A percentile compares a stretch with the other conserved stretches of the same genome.
These are phyloP conservation scores for Ceratocystis colombiana DNA, from an alignment of 2,329 filamentous ascomycete species.

Conservation along the genomic window DNA sequence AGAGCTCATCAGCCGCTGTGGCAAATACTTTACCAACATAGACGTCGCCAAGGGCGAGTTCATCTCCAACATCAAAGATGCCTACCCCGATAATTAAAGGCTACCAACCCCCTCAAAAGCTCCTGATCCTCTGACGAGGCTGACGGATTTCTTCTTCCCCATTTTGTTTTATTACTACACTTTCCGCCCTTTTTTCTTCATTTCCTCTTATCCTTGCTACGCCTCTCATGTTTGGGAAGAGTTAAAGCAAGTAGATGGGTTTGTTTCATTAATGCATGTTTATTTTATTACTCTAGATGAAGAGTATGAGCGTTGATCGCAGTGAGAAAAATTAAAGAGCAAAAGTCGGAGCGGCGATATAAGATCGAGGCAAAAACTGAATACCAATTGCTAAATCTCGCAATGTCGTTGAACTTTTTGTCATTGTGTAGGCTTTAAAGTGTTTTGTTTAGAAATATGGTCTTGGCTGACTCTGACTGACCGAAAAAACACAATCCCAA, in stretches of 20 bases:
- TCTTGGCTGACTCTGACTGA: not conserved
- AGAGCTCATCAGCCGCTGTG: conserved; percentile 58
- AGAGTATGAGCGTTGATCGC: not conserved
- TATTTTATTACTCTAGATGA: conserved; percentile 1
- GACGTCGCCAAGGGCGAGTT: conserved; percentile 57
- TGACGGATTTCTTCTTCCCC: not conserved
- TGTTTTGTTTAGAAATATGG: not conserved
- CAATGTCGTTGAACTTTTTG: not conserved
- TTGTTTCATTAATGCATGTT: conserved; percentile 4
- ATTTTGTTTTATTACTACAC: conserved; percentile 19
- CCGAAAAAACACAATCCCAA: conserved; percentile 9
- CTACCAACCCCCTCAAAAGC: not conserved
- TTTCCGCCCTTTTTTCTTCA: not conserved
- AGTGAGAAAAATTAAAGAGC: not conserved
- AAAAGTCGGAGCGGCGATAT: not conserved
- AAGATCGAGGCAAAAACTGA: not conserved
- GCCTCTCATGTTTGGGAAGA: not conserved
- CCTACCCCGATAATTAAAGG: conserved; percentile 71
- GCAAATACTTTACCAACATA: conserved; percentile 82
- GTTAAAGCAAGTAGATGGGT: not conserved
- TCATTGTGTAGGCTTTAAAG: not conserved
- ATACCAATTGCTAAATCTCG: conserved; percentile 12
- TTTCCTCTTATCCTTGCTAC: not conserved
- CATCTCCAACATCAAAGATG: conserved; percentile 67
- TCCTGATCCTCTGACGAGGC: not conserved